Evolutionary conservation across 805 yeast genomes (phyloP).

Genomic region (Maudiozyma bulderi): DNA sequence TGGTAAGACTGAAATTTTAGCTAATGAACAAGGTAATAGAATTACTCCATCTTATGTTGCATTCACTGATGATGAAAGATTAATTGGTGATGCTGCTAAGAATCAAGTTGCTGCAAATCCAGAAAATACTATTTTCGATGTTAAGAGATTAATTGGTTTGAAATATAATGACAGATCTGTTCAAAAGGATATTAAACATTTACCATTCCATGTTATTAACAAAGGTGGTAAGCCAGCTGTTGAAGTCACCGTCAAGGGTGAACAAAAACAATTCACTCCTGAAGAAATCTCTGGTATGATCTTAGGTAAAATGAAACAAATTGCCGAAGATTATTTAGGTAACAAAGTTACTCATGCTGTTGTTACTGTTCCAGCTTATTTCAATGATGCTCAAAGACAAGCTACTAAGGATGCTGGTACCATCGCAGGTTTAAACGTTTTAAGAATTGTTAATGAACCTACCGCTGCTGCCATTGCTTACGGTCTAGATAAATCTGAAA

Average conservation of each 20-base stretch:
- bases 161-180: conserved; percentile 69
- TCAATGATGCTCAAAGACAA: conserved; percentile 90
- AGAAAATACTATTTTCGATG: conserved; percentile 76
- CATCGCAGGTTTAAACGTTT: conserved; percentile 80
- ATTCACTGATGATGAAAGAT: conserved; percentile 82
- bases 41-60: conserved; percentile 94
- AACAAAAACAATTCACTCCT: conserved; percentile 70
- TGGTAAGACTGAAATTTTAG: conserved; percentile 84
- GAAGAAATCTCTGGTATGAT: conserved; percentile 93
- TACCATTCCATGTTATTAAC: conserved; percentile 65
- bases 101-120: conserved; percentile 91
- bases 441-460: conserved; percentile 88
- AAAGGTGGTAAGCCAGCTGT: conserved; percentile 77
- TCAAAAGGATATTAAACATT: conserved; percentile 71
- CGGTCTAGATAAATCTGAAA: conserved; percentile 76
- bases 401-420: conserved; percentile 92
- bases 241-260: conserved; percentile 64
- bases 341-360: conserved; percentile 79
- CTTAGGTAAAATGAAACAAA: conserved; percentile 82
- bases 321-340: conserved; percentile 87
- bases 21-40: conserved; percentile 96
- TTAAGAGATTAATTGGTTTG: conserved; percentile 85
- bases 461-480: conserved; percentile 98
- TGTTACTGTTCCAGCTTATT: conserved; percentile 88
- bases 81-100: conserved; percentile 94